phyloP scores from a whole-genome alignment of 345 rosid genomes.

The Pistacia atlantica region DNA sequence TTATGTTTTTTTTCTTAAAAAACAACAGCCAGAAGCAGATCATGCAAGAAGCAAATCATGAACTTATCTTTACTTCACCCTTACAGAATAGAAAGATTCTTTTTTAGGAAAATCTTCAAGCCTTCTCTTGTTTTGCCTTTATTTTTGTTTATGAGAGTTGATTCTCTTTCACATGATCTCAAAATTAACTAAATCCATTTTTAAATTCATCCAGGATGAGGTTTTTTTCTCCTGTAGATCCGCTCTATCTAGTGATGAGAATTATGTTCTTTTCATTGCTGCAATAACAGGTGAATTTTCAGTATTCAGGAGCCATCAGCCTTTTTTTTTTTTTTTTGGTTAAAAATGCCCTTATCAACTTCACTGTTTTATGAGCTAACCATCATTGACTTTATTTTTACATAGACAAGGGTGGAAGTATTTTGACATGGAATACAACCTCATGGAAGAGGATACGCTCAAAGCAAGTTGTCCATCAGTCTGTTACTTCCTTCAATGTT shows the following conservation, averaged over 20 bases:
- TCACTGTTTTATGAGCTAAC: neutral
- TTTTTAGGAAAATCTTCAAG: neutral
- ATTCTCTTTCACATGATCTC: slow-evolving; percentile 4
- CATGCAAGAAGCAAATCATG: neutral
- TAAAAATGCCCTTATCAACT: neutral
- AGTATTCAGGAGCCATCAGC: neutral
- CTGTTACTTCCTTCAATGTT: slow-evolving; percentile 71
- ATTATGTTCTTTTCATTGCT: slow-evolving; percentile 61
- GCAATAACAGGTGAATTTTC: slow-evolving; percentile 69
- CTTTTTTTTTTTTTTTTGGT: neutral
- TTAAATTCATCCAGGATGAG: slow-evolving; percentile 62
- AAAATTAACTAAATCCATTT: slow-evolving; percentile 23
- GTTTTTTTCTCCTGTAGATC: slow-evolving; percentile 74
- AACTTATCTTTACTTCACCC: neutral
- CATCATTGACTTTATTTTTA: no score
- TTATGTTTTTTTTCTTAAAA: neutral
- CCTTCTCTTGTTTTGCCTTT: neutral
- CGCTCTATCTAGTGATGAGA: slow-evolving; percentile 47
- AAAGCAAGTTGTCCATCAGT: slow-evolving; percentile 38
- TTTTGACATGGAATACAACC: no score
- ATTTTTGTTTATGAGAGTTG: slow-evolving; percentile 1
- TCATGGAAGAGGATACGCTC: no score
- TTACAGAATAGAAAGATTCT: no score
- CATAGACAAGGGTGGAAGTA: no score
- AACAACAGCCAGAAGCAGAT: no score